Base-by-base conservation (phyloP, 768 basidiomycete genomes). In the Mrakia frigida region DNA sequence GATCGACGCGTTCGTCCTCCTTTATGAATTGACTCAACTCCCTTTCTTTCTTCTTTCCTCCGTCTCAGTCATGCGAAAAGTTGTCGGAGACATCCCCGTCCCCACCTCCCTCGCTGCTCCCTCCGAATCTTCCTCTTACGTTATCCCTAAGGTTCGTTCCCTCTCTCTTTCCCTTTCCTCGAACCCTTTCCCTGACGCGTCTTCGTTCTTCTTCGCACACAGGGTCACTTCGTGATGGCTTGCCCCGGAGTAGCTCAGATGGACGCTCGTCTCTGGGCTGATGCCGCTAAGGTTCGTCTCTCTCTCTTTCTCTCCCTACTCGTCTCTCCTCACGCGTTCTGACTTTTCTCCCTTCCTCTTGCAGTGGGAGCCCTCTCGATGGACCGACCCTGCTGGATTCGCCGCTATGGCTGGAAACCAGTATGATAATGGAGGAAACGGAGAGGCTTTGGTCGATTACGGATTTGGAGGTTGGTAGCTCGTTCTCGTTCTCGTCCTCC, bases 201-300 rank as follows among this genome's bases (percentile, higher is more conserved):
- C 11, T 13, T 52, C 18, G 28, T 23, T 46, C 35, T 43, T 74
- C 56, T 73, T 11, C 31, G 2, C 25, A 0, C 60, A 16, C 35
- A 74, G 82, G 94, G 94, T 39, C 86, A 95, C 85, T 94, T 87
- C 81, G 91, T 97, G 59, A 88, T 98, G 79, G 91, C 97, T 31
- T 92, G 89, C 63, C 94, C 96, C 0, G 90, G 90, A 68, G 88
- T 97, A 80, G 90, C 90, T 80, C 94, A 96, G 83, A 86, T 92
- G 80, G 97, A 99, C 84, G 91, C 92, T 1, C 78, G 82, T 7
- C 86, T 94, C 77, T 99, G 96, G 96, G 88, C 85, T 74, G 86
- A 91, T 75, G 84, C 92, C 2, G 80, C 82, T 5, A 83, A 52
- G 35, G 70, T 72, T 18, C 33, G 70, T 72, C 46, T 9, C 50